A percentile compares a stretch with the other conserved stretches of the same genome.
These are phyloP conservation scores for Aspergillus pseudoglaucus DNA, from an alignment of 2,329 filamentous ascomycete species.

Conservation along the genomic window DNA sequence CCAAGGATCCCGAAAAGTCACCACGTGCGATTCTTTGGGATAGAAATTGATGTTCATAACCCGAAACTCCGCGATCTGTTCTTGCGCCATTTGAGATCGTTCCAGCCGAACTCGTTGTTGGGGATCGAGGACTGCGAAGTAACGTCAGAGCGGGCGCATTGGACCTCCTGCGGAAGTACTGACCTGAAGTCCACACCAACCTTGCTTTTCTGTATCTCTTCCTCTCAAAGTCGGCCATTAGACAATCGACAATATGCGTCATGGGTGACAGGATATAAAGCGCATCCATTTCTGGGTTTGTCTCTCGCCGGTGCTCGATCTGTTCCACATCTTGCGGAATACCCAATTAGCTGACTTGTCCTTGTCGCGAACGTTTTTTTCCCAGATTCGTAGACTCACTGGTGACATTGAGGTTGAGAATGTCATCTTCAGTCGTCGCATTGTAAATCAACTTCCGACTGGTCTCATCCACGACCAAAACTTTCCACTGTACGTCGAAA, in stretches of 20 bases:
- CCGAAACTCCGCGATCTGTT: conserved; percentile 72
- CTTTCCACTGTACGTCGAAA: conserved; percentile 70
- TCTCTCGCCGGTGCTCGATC: conserved; percentile 77
- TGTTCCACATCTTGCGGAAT: conserved; percentile 71
- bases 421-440: conserved; percentile 89
- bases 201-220: conserved; percentile 72
- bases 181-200: conserved; percentile 75
- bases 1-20: conserved; percentile 91
- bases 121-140: conserved; percentile 56
- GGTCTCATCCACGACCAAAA: conserved; percentile 78
- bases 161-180: conserved; percentile 18
- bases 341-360: conserved; percentile 7
- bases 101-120: conserved; percentile 68
- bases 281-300: conserved; percentile 86
- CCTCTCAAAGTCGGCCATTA: conserved; percentile 86
- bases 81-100: conserved; percentile 59
- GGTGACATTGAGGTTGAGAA: conserved; percentile 92
- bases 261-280: conserved; percentile 85
- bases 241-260: conserved; percentile 83
- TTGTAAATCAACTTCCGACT: conserved; percentile 85
- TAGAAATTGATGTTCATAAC: conserved; percentile 84
- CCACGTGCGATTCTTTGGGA: conserved; percentile 81
- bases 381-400: conserved; percentile 53
- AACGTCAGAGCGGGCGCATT: conserved; percentile 16
- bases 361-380: not conserved